Percentiles rank a stretch among this genome's conserved stretches.
Conservation (phyloP, 345 rosid genomes). For the Mangifera indica region DNA sequence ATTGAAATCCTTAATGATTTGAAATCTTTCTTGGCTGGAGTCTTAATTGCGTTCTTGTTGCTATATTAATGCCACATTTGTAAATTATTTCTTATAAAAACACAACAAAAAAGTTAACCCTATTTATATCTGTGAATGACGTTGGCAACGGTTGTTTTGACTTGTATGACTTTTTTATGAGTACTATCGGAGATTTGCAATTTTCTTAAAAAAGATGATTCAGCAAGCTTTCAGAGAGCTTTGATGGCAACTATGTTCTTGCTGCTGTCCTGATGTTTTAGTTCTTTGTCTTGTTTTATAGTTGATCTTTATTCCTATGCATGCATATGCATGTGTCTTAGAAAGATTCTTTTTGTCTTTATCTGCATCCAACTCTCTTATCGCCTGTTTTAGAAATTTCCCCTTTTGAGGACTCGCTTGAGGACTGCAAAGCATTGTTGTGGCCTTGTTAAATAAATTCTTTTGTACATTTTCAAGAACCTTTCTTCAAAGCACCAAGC, state of each 20-base stretch:
- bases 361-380: neutral
- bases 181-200: neutral
- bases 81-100: neutral
- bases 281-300: neutral
- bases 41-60: too few relatives aligned
- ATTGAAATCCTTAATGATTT: neutral
- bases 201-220: neutral
- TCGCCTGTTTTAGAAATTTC: neutral
- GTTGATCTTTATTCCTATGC: neutral
- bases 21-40: neutral
- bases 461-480: neutral
- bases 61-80: neutral
- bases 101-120: neutral
- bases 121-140: neutral
- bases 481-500: neutral
- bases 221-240: neutral
- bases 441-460: conserved; percentile 2
- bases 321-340: neutral
- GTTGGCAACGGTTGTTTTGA: neutral
- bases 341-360: neutral
- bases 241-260: neutral
- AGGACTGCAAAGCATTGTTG: neutral
- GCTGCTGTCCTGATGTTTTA: neutral
- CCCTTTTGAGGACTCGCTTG: neutral
- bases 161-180: neutral